Percentiles rank a stretch among this genome's conserved stretches.
Evolutionary conservation across 1,284 basidiomycete genomes (phyloP).

Genomic region (Pseudozyma tsukubaensis): DNA sequence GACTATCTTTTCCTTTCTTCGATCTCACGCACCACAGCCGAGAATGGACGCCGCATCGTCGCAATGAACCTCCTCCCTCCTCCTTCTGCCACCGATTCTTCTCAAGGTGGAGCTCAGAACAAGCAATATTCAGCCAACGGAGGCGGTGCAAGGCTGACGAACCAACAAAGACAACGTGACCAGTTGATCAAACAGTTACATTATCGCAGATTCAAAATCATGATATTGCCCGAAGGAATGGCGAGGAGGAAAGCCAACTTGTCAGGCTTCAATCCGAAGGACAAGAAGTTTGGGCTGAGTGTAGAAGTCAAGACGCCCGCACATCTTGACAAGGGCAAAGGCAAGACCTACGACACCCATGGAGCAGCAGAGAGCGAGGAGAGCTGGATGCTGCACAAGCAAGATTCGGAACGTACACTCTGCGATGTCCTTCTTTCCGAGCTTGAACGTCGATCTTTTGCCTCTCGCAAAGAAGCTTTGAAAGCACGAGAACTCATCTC

Average conservation of each 20-base stretch:
- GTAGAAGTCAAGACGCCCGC: slow-evolving; percentile 11
- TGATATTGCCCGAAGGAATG: slow-evolving; percentile 47
- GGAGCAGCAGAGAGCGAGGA: background rate
- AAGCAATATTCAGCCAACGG: background rate
- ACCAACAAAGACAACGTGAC: slow-evolving; percentile 31
- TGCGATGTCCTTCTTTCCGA: slow-evolving; percentile 5
- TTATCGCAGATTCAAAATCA: slow-evolving; percentile 29
- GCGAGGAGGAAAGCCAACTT: slow-evolving; percentile 17
- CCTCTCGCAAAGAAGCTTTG: slow-evolving; percentile 7
- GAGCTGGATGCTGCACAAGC: slow-evolving; percentile 7
- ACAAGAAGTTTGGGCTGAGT: slow-evolving; percentile 12
- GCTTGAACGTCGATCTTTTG: slow-evolving; percentile 10
- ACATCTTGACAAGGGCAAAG: background rate
- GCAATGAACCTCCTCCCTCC: slow-evolving; percentile 26
- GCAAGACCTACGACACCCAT: background rate
- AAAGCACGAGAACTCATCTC: background rate
- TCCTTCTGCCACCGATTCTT: background rate
- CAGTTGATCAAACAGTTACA: slow-evolving; percentile 40
- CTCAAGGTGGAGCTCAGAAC: background rate
- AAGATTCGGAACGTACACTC: background rate
- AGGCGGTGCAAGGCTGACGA: slow-evolving; percentile 7
- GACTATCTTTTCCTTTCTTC: slow-evolving; percentile 43
- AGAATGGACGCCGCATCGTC: slow-evolving; percentile 23
- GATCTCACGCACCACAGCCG: slow-evolving; percentile 18
- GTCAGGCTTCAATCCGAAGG: slow-evolving; percentile 13